A percentile compares a stretch with the other conserved stretches of the same genome.
These are phyloP conservation scores for Didymella glomerata DNA, from an alignment of 2,329 filamentous ascomycete species.

Conservation along the genomic window DNA sequence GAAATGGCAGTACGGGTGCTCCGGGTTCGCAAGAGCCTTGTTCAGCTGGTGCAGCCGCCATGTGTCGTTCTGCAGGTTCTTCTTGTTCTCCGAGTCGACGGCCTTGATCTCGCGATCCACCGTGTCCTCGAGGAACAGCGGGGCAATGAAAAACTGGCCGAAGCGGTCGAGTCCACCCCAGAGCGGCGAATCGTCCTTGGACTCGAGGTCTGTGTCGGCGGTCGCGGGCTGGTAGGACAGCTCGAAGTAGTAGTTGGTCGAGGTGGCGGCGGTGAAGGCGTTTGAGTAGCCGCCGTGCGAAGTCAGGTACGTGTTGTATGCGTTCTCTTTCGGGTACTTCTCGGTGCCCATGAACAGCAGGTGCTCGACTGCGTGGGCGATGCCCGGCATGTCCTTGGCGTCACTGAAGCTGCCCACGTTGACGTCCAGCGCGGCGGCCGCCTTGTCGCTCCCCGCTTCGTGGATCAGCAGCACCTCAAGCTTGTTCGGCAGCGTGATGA, in stretches of 20 bases:
- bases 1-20: conserved; percentile 90
- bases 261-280: conserved; percentile 90
- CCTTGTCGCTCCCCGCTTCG: conserved; percentile 94
- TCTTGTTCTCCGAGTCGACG: conserved; percentile 97
- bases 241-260: conserved; percentile 98
- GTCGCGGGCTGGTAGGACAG: conserved; percentile 74
- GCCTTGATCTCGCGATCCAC: conserved; percentile 86
- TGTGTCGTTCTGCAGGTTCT: conserved; percentile 89
- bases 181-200: conserved; percentile 65
- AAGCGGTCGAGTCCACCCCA: conserved; percentile 89
- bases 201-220: conserved; percentile 41
- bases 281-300: conserved; percentile 92
- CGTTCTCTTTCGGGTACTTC: conserved; percentile 83
- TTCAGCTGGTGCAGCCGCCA: conserved; percentile 90
- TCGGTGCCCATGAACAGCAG: conserved; percentile 98
- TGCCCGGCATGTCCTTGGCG: conserved; percentile 86
- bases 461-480: conserved; percentile 93
- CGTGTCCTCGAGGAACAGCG: conserved; percentile 84
- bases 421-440: conserved; percentile 92
- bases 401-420: conserved; percentile 97
- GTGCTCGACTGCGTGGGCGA: conserved; percentile 96
- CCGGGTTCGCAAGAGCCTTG: conserved; percentile 85
- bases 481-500: conserved; percentile 84
- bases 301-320: conserved; percentile 91
- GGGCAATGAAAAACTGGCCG: conserved; percentile 90